Evolutionary conservation across 208 protist genomes (phyloP).

Genomic region (Acanthamoeba quina): DNA sequence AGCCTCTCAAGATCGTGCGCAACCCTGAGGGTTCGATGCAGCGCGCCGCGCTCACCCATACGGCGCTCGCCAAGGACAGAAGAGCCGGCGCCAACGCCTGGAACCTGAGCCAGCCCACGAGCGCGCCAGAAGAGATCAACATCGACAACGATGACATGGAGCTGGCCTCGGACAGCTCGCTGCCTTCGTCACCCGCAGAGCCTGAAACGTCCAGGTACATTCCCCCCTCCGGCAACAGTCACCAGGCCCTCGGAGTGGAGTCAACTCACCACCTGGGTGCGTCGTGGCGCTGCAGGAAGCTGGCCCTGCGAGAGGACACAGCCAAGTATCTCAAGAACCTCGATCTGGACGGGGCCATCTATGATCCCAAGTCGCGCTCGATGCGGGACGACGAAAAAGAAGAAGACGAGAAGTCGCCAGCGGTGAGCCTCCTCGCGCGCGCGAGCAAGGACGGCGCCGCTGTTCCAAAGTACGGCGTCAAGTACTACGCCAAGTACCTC

Average conservation of each 20-base stretch:
- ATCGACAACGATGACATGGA: background rate
- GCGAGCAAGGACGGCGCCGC: background rate
- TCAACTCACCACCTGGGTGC: too few species aligned
- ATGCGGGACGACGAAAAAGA: constrained; percentile 90
- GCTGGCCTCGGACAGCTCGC: background rate
- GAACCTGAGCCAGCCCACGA: too few species aligned
- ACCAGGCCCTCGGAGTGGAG: too few species aligned
- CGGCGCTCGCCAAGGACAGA: background rate
- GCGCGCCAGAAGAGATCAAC: too few species aligned
- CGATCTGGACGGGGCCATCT: constrained; percentile 93
- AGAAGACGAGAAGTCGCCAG: too few species aligned
- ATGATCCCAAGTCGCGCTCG: constrained; percentile 95
- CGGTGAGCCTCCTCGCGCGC: too few species aligned
- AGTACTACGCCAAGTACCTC: background rate
- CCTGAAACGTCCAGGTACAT: background rate
- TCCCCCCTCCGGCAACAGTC: background rate
- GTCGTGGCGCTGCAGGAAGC: background rate
- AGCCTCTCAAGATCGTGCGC: background rate
- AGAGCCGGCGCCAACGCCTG: too few species aligned
- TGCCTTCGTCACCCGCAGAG: background rate
- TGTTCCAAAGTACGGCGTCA: too few species aligned
- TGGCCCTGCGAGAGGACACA: constrained; percentile 90
- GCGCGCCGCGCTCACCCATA: background rate
- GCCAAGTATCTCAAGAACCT: constrained; percentile 95
- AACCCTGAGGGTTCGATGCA: background rate